Conservation (phyloP, 306 rosid species). For the Crotalaria pallida region DNA sequence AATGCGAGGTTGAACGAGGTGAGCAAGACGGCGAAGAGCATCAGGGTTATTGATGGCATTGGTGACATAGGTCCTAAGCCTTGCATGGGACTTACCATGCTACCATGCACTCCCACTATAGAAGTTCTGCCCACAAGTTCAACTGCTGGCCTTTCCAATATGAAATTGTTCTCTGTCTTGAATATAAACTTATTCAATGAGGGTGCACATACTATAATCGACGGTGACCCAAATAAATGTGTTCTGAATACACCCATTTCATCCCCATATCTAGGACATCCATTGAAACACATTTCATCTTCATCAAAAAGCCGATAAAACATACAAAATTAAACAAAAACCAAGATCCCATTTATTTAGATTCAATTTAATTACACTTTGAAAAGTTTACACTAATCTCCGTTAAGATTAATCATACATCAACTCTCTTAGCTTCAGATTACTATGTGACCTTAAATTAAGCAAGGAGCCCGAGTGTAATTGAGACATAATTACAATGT, state of each 20-base stretch:
- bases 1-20: slow-evolving; percentile 14
- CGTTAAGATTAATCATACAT: too few relatives aligned
- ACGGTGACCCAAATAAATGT: slow-evolving; percentile 14
- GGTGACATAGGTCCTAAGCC: not conserved
- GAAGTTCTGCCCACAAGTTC: slow-evolving; percentile 17
- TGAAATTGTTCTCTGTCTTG: not conserved
- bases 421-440: too few relatives aligned
- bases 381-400: too few relatives aligned
- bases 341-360: too few relatives aligned
- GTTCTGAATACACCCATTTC: slow-evolving; percentile 10
- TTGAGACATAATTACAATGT: too few relatives aligned
- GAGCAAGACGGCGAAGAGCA: slow-evolving; percentile 19
- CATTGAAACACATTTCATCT: too few relatives aligned
- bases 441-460: too few relatives aligned
- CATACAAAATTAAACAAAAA: too few relatives aligned
- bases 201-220: not conserved
- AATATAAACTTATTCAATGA: not conserved
- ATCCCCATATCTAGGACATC: slow-evolving; percentile 1
- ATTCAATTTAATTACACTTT: too few relatives aligned
- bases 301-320: too few relatives aligned
- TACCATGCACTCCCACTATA: slow-evolving; percentile 19
- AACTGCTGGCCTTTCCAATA: not conserved
- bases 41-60: slow-evolving; percentile 7
- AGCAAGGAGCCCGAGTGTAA: too few relatives aligned
- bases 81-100: slow-evolving; percentile 20